These are phyloP conservation scores for Populus nigra DNA, from an alignment of 345 rosid genomes.

Conservation along the genomic window DNA sequence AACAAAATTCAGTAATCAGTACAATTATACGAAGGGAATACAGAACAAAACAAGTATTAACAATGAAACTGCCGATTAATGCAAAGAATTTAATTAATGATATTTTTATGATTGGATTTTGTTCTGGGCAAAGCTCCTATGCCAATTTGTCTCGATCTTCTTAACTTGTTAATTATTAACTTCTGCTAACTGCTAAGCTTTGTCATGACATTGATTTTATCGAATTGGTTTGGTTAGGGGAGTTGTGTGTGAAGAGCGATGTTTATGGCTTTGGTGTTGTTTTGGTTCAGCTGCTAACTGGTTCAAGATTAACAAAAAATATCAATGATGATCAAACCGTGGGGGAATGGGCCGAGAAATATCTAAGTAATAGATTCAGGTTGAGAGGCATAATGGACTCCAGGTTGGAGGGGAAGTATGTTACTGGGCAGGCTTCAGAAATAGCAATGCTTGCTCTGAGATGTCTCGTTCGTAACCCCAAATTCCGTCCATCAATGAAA, in stretches of 20 bases:
- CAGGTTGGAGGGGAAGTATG: constrained; percentile 9
- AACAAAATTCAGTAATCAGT: too few species aligned
- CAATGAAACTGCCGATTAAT: too few species aligned
- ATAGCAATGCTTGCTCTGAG: constrained; percentile 6
- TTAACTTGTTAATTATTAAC: too few species aligned
- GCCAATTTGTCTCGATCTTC: too few species aligned
- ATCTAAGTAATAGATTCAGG: not conserved
- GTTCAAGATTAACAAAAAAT: not conserved
- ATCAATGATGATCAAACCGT: not conserved
- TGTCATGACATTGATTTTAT: not conserved
- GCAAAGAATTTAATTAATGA: too few species aligned
- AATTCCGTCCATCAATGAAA: constrained; percentile 14
- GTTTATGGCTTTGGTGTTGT: constrained; percentile 18
- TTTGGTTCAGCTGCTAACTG: constrained; percentile 17
- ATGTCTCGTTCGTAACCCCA: not conserved
- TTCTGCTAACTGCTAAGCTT: not conserved
- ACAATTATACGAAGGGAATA: too few species aligned
- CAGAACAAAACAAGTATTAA: too few species aligned
- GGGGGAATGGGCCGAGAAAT: not conserved
- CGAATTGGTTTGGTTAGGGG: constrained; percentile 8
- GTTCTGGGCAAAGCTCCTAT: too few species aligned
- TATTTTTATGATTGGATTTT: not conserved
- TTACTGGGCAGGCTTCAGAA: not conserved
- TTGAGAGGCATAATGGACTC: constrained; percentile 12
- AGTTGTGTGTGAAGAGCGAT: constrained; percentile 10